Percentiles rank a stretch among this genome's conserved stretches.
Evolutionary conservation across 83 land plant genomes (phyloP).

Genomic region (Isoetes engelmannii): DNA sequence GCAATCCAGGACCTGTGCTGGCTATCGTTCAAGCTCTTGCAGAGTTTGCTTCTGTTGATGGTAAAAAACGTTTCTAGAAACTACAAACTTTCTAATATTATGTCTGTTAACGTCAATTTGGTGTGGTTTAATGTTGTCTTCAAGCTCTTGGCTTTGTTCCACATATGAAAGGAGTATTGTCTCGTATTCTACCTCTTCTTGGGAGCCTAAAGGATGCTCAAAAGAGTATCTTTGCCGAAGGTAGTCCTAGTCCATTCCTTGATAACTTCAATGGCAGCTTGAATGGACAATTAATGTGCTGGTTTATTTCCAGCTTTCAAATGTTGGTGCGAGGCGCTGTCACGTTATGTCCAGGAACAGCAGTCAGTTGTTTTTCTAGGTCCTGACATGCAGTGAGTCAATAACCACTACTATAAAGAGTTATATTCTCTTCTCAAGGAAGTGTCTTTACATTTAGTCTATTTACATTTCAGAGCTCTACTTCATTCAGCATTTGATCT

Average conservation of each 20-base stretch:
- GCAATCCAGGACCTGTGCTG: slow-evolving; percentile 49
- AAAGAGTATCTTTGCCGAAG: slow-evolving; percentile 77
- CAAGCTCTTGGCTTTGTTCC: slow-evolving; percentile 80
- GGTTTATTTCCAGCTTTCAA: slow-evolving; percentile 51
- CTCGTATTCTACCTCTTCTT: slow-evolving; percentile 76
- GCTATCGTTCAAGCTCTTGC: slow-evolving; percentile 88
- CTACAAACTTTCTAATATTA: not conserved
- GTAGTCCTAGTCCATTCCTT: slow-evolving; percentile 25
- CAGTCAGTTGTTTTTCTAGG: slow-evolving; percentile 48
- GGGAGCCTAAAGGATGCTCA: slow-evolving; percentile 83
- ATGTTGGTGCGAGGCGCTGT: slow-evolving; percentile 79
- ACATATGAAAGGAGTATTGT: slow-evolving; percentile 73
- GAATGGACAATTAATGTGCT: not conserved
- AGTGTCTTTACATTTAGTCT: not conserved
- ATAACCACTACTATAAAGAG: not conserved
- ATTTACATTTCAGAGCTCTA: slow-evolving; percentile 51
- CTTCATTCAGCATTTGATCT: slow-evolving; percentile 91
- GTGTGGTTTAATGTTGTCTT: not conserved
- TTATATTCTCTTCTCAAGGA: not conserved
- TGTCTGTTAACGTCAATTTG: not conserved
- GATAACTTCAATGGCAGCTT: not conserved
- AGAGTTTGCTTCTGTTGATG: slow-evolving; percentile 82
- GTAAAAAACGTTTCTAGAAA: slow-evolving; percentile 24
- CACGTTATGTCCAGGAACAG: slow-evolving; percentile 42
- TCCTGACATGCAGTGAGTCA: slow-evolving; percentile 63